Conservation (phyloP, 176 grass and related monocot species). For the Raddia distichophylla region DNA sequence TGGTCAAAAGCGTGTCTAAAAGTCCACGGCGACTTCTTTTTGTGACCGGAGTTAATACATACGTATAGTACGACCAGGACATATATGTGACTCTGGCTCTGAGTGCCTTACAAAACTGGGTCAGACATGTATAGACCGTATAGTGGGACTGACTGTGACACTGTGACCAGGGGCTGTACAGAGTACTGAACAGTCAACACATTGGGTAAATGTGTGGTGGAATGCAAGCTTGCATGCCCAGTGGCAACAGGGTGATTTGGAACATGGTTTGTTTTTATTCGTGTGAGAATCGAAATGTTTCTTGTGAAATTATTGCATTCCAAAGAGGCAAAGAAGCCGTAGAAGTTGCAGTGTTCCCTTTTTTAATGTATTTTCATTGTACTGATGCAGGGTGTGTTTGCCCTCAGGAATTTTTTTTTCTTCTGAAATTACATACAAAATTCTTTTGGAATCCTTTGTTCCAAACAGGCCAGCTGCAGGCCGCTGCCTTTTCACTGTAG, state of each 20-base stretch:
- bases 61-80: constrained; percentile 29
- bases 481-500: constrained; percentile 22
- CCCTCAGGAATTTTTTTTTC: too few species aligned
- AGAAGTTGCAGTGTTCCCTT: background rate
- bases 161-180: background rate
- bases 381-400: too few species aligned
- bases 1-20: too few species aligned
- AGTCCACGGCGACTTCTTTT: too few species aligned
- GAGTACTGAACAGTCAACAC: background rate
- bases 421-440: too few species aligned
- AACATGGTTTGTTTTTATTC: too few species aligned
- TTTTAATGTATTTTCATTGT: background rate
- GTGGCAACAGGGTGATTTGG: background rate
- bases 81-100: background rate
- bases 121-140: constrained; percentile 34
- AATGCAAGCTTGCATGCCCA: background rate
- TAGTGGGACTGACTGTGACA: background rate
- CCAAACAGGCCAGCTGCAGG: background rate
- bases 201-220: background rate
- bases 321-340: too few species aligned
- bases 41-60: too few species aligned
- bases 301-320: too few species aligned
- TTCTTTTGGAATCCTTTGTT: too few species aligned
- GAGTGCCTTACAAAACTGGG: constrained; percentile 20
- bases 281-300: too few species aligned